Conservation (phyloP, 2,329 filamentous ascomycete species). For the Trichoderma arundinaceum region DNA sequence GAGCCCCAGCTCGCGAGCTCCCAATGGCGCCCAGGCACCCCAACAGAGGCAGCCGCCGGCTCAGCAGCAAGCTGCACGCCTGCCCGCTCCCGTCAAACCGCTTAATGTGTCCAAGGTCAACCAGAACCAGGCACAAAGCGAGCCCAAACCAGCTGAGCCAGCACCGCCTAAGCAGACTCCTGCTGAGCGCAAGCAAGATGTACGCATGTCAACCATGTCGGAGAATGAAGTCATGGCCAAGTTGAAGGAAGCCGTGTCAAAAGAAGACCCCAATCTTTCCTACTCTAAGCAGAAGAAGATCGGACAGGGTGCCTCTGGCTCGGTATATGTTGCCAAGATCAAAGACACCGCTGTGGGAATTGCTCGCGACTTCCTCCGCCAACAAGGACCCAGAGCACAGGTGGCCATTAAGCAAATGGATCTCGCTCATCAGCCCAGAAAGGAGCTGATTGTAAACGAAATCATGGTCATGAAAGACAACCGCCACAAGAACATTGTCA, state of each 20-base stretch:
- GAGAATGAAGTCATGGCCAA: conserved; percentile 97
- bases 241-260: conserved; percentile 91
- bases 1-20: conserved; percentile 60
- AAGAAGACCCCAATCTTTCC: conserved; percentile 90
- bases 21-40: conserved; percentile 60
- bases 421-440: conserved; percentile 92
- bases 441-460: conserved; percentile 98
- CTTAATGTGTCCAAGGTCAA: conserved; percentile 76
- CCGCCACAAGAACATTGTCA: conserved; percentile 97
- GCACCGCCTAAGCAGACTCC: conserved; percentile 79
- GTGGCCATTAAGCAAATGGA: conserved; percentile 99
- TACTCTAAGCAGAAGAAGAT: conserved; percentile 99
- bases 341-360: conserved; percentile 88
- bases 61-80: conserved; percentile 50
- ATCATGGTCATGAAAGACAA: conserved; percentile 99
- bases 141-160: conserved; percentile 87
- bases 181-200: conserved; percentile 82
- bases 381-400: conserved; percentile 81
- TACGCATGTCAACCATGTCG: conserved; percentile 98
- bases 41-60: conserved; percentile 55
- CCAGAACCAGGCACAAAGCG: conserved; percentile 59
- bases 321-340: conserved; percentile 96
- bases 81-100: conserved; percentile 74
- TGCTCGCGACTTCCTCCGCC: conserved; percentile 77
- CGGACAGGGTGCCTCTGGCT: conserved; percentile 95